Conservation (phyloP, 352 stramenopile genomes). For the Globisporangium canariense region DNA sequence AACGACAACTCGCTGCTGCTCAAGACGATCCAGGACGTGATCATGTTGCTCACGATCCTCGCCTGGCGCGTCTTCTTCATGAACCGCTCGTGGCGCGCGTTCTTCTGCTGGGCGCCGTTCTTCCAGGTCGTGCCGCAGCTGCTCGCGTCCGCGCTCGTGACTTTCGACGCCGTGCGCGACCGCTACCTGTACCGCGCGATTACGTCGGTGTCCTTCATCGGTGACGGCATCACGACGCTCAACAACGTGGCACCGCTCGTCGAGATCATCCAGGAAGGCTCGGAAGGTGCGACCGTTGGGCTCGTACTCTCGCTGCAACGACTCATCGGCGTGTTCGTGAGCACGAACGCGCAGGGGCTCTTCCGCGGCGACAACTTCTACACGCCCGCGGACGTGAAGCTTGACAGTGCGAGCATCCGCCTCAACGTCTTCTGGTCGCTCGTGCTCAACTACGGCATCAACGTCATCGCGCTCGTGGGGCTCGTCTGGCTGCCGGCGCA, state of each 20-base stretch:
- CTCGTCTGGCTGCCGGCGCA: conserved; percentile 41
- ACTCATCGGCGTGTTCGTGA: conserved; percentile 17
- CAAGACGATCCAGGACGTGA: conserved; percentile 14
- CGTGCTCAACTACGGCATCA: conserved; percentile 18
- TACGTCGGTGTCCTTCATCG: conserved; percentile 11
- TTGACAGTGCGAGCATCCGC: conserved; percentile 7
- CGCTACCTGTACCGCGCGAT: conserved; percentile 15
- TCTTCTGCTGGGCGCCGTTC: conserved; percentile 14
- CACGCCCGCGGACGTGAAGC: conserved; percentile 9
- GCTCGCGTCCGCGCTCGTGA: conserved; percentile 5
- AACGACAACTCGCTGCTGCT: conserved; percentile 15
- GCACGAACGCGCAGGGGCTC: conserved; percentile 13
- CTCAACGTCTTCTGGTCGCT: conserved; percentile 16
- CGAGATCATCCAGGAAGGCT: conserved; percentile 25
- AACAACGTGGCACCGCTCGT: conserved; percentile 13
- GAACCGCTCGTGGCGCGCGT: conserved; percentile 12
- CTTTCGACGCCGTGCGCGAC: conserved; percentile 12
- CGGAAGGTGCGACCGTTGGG: conserved; percentile 23
- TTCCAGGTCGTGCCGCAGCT: conserved; percentile 13
- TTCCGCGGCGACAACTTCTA: conserved; percentile 14
- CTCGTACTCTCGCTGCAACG: conserved; percentile 22
- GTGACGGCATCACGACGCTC: conserved; percentile 16
- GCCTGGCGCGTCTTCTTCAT: conserved; percentile 12
- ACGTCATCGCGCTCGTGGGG: conserved; percentile 12
- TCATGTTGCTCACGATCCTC: conserved; percentile 14